Evolutionary conservation across 768 basidiomycete genomes (phyloP).

Genomic region (Pleurotus citrinopileatus): DNA sequence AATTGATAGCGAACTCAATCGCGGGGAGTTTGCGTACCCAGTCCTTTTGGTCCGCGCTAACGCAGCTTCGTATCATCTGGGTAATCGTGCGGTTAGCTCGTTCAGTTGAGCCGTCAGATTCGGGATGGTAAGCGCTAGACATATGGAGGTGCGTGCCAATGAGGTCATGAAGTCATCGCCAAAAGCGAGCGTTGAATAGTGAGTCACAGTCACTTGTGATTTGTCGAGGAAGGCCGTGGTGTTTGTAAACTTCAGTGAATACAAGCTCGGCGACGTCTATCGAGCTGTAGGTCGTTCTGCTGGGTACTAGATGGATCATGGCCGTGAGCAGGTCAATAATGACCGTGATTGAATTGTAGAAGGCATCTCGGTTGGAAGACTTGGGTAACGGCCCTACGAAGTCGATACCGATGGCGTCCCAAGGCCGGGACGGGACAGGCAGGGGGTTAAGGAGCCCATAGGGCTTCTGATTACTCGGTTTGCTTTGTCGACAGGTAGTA

Average conservation of each 20-base stretch:
- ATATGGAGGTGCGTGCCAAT: constrained; percentile 19
- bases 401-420: constrained; percentile 27
- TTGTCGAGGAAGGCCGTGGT: constrained; percentile 30
- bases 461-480: constrained; percentile 15
- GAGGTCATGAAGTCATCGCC: constrained; percentile 15
- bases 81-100: constrained; percentile 26
- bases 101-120: constrained; percentile 28
- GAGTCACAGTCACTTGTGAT: constrained; percentile 21
- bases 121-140: constrained; percentile 23
- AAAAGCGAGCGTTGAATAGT: constrained; percentile 14
- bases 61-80: constrained; percentile 25
- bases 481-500: constrained; percentile 12
- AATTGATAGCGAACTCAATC: constrained; percentile 37
- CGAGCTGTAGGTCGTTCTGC: constrained; percentile 10
- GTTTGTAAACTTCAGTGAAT: constrained; percentile 18
- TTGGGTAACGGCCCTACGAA: constrained; percentile 27
- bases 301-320: constrained; percentile 16
- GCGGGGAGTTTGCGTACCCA: constrained; percentile 26
- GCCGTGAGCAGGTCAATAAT: constrained; percentile 19
- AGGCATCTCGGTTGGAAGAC: constrained; percentile 17
- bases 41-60: constrained; percentile 21
- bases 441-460: constrained; percentile 15
- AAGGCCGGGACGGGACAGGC: constrained; percentile 19
- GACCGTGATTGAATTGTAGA: constrained; percentile 17
- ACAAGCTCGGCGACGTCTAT: constrained; percentile 17